A percentile compares a stretch with the other conserved stretches of the same genome.
Evolutionary conservation across 1,139 yeast genomes (phyloP).

Genomic region (Nadsonia starkeyi-henricii): DNA sequence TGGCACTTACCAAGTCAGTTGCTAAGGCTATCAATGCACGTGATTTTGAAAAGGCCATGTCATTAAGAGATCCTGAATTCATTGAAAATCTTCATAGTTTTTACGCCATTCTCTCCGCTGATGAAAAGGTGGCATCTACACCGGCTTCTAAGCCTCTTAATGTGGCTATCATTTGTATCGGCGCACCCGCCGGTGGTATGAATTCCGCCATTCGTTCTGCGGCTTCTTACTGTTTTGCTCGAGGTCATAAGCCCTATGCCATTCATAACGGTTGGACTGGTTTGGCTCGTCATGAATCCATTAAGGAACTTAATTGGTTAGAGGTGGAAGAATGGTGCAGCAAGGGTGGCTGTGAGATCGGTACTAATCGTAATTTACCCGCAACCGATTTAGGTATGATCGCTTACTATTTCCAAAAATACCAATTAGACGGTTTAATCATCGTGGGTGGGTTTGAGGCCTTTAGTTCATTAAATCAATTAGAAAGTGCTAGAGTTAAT

Average conservation of each 20-base stretch:
- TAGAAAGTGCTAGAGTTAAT: constrained; percentile 52
- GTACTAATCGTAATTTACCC: constrained; percentile 84
- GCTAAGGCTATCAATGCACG: constrained; percentile 70
- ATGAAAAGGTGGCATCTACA: constrained; percentile 33
- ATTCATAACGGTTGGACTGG: constrained; percentile 92
- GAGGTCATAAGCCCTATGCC: constrained; percentile 80
- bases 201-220: constrained; percentile 88
- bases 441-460: constrained; percentile 96
- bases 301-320: constrained; percentile 65
- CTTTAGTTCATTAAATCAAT: constrained; percentile 66
- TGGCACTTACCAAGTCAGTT: constrained; percentile 67
- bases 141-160: constrained; percentile 34
- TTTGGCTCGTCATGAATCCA: constrained; percentile 52
- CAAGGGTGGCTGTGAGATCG: constrained; percentile 88
- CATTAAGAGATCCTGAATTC: constrained; percentile 76
- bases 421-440: constrained; percentile 69
- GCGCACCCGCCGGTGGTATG: constrained; percentile 96
- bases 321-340: constrained; percentile 86
- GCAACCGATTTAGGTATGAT: constrained; percentile 71
- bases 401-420: constrained; percentile 81
- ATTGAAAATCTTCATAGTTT: constrained; percentile 64
- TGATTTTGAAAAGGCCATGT: constrained; percentile 77
- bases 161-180: constrained; percentile 78
- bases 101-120: constrained; percentile 54
- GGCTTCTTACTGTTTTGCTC: constrained; percentile 81